Evolutionary conservation across 2,329 filamentous ascomycete species (phyloP), one percentile per base, ranked within the genome.

Genomic region (Ceratocystis colombiana): DNA sequence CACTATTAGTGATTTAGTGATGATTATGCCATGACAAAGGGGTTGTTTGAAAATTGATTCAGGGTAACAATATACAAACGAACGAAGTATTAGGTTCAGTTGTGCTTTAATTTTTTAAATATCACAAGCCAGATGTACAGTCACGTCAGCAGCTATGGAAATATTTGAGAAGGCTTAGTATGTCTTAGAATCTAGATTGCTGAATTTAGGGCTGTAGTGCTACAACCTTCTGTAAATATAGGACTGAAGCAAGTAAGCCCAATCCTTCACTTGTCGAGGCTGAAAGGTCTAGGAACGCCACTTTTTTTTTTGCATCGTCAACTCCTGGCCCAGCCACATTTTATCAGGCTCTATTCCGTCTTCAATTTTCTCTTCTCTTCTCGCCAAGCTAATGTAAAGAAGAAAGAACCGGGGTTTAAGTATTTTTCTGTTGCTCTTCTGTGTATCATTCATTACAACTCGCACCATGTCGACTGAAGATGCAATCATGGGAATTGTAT

Each of bases 401-500:
- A 46, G 20, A 25, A 45, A 46, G 46, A 48, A 46, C 64, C 37
- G 30, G 64, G 64, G 64, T 65, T 61, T 46, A 61, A 45, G n/a
- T n/a, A 22, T 17, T 30, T 55, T 15, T 33, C 15, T 57, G 33
- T 7, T 44, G 30, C 10, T 62, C 61, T 28, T 62, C 20, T 41
- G 64, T 41, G 50, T 61, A 30, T 25, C n/a, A 3, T 10, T 30
- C 33, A 61, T 25, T 44, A 10, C 64, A 37, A 17, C 64, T 10
- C 30, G 25, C 22, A 10, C 46, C 44, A 62, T 62, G 55, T 55
- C 45, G 45, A 55, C 41, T 48, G 64, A 66, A 62, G 64, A 66
- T 41, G 59, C 44, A 12, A 66, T 66, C 48, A 37, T 62, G 28
- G 64, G 46, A 76, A 80, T 88, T 73, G 88, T 92, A 77, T 79